phyloP scores from a whole-genome alignment of 768 basidiomycete species.

The Lactarius vividus region DNA sequence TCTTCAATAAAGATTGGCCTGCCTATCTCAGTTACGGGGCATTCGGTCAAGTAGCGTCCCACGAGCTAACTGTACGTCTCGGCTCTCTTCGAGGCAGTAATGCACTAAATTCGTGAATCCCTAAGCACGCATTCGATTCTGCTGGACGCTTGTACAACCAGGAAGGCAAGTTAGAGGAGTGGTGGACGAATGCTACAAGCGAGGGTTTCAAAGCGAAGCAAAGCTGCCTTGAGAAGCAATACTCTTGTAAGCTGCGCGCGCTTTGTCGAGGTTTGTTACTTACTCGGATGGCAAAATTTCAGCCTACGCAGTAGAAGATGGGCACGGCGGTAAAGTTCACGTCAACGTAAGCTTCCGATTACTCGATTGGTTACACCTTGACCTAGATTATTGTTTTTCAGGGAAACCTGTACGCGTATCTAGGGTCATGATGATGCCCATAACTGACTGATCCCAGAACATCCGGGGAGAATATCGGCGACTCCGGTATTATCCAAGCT shows the following conservation, averaged over 20 bases:
- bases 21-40: conserved; percentile 87
- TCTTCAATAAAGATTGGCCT: conserved; percentile 86
- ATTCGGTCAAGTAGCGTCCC: conserved; percentile 89
- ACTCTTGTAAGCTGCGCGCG: conserved; percentile 53
- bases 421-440: neutral
- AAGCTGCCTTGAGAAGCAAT: conserved; percentile 89
- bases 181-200: conserved; percentile 92
- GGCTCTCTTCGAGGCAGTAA: neutral
- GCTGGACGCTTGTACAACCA: conserved; percentile 89
- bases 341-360: conserved; percentile 65
- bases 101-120: neutral
- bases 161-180: conserved; percentile 80
- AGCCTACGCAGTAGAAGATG: conserved; percentile 84
- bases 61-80: conserved; percentile 77
- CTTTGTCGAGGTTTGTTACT: neutral
- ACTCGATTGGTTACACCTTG: conserved; percentile 13
- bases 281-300: conserved; percentile 1
- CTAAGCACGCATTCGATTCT: conserved; percentile 86
- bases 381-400: conserved; percentile 31
- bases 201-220: conserved; percentile 79
- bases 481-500: conserved; percentile 79
- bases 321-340: conserved; percentile 76
- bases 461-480: conserved; percentile 90
- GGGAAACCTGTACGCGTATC: conserved; percentile 68
- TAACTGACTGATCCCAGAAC: conserved; percentile 47